Conservation (phyloP, 2,329 filamentous ascomycete species). For the Phaeosphaeria sp. region DNA sequence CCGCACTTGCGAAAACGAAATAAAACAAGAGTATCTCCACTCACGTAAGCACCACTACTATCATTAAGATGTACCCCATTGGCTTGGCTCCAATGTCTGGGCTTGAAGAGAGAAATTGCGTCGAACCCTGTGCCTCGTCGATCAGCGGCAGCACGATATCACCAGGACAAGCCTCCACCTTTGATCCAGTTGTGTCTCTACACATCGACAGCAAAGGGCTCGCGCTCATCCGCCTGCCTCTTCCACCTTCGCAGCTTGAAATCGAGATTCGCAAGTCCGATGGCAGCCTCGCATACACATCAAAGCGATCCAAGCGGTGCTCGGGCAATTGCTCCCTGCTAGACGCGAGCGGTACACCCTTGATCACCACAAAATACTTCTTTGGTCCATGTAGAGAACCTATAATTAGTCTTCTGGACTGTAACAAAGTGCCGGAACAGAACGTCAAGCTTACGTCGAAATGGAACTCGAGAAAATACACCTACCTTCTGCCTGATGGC, state of each 20-base stretch:
- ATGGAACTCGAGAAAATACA: conserved; percentile 56
- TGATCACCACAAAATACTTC: conserved; percentile 63
- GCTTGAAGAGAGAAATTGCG: conserved; percentile 28
- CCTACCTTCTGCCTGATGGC: conserved; percentile 58
- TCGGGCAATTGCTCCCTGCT: conserved; percentile 60
- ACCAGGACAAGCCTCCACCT: conserved; percentile 25
- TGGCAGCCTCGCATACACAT: conserved; percentile 57
- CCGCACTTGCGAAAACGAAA: not conserved
- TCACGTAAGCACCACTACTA: conserved; percentile 2
- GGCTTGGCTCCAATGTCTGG: conserved; percentile 17
- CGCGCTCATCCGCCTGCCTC: conserved; percentile 52
- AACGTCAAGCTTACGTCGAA: conserved; percentile 47
- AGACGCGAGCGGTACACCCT: conserved; percentile 45
- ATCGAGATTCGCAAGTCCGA: conserved; percentile 44
- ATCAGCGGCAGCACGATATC: conserved; percentile 24
- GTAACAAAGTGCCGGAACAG: conserved; percentile 22
- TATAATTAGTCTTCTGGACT: conserved; percentile 50
- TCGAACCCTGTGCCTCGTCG: conserved; percentile 18
- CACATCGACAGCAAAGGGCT: conserved; percentile 60
- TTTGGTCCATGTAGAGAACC: conserved; percentile 63
- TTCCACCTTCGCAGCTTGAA: conserved; percentile 44
- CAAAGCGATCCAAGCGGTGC: conserved; percentile 54
- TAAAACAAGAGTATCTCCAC: not conserved
- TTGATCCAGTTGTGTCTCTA: conserved; percentile 54
- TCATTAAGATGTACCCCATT: conserved; percentile 8